Percentiles rank a stretch among this genome's conserved stretches.
These are phyloP conservation scores for Avicennia marina DNA, from an alignment of 257 asterid genomes.

Conservation along the genomic window DNA sequence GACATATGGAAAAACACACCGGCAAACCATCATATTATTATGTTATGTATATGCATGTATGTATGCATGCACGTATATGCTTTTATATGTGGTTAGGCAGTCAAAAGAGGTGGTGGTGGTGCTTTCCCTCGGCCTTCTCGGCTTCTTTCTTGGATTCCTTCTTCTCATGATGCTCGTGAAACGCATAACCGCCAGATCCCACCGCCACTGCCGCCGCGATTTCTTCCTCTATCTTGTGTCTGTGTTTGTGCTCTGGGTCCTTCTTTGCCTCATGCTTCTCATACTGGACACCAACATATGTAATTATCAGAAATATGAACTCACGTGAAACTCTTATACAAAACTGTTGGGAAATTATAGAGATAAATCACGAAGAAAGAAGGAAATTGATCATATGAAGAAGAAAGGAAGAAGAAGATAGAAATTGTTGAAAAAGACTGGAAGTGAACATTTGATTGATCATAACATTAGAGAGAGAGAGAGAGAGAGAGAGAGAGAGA, in stretches of 20 bases:
- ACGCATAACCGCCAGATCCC: conserved; percentile 58
- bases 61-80: neutral
- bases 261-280: conserved; percentile 70
- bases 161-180: conserved; percentile 78
- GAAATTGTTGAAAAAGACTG: no score
- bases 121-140: conserved; percentile 46
- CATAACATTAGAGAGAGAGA: no score
- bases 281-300: conserved; percentile 28
- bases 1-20: neutral
- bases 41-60: neutral
- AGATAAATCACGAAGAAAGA: no score
- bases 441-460: no score
- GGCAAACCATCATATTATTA: no score
- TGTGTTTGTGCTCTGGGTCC: conserved; percentile 58
- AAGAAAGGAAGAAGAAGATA: no score
- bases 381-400: no score
- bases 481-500: no score
- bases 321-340: no score
- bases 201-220: conserved; percentile 43
- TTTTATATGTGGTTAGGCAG: neutral
- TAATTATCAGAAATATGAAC: no score
- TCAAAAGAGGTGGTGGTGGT: conserved; percentile 50
- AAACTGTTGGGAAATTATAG: no score
- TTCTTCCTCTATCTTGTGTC: conserved; percentile 60
- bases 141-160: conserved; percentile 49